Conservation (phyloP, 345 rosid genomes). For the Camelina sativa region DNA sequence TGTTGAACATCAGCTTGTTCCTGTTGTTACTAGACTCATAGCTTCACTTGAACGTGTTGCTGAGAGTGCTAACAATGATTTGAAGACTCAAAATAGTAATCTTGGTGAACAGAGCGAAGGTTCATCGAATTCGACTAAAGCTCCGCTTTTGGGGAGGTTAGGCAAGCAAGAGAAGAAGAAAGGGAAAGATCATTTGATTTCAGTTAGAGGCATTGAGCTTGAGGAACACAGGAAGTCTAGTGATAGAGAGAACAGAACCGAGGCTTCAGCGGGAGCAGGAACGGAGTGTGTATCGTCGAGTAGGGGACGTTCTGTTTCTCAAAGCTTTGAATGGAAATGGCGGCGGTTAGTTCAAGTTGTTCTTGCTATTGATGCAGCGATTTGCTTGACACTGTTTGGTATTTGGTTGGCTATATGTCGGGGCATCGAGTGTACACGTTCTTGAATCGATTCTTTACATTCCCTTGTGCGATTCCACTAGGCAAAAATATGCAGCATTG, state of each 20-base stretch:
- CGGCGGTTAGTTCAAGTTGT: constrained; percentile 70
- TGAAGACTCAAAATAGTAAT: constrained; percentile 47
- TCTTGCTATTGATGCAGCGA: constrained; percentile 77
- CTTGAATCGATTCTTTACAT: constrained; percentile 33
- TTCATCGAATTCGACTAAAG: constrained; percentile 59
- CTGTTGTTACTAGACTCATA: constrained; percentile 65
- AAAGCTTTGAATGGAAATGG: constrained; percentile 69
- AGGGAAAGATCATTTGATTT: constrained; percentile 64
- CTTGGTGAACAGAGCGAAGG: constrained; percentile 56
- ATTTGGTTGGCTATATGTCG: constrained; percentile 72
- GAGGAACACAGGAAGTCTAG: constrained; percentile 65
- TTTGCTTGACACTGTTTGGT: constrained; percentile 65
- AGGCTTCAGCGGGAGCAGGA: constrained; percentile 50
- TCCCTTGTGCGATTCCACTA: constrained; percentile 4
- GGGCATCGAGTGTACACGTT: constrained; percentile 58
- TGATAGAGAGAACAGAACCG: constrained; percentile 55
- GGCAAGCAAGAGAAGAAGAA: constrained; percentile 72
- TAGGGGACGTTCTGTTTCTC: constrained; percentile 63
- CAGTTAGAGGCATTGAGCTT: constrained; percentile 65
- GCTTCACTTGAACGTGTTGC: constrained; percentile 68
- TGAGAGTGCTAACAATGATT: constrained; percentile 38
- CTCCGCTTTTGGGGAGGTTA: constrained; percentile 69
- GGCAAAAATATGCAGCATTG: constrained; percentile 22
- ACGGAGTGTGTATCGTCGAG: constrained; percentile 67
- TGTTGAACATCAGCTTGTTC: constrained; percentile 70